These are phyloP conservation scores for Aspergillus funiculosus DNA, from an alignment of 495 filamentous ascomycete species.

Conservation along the genomic window DNA sequence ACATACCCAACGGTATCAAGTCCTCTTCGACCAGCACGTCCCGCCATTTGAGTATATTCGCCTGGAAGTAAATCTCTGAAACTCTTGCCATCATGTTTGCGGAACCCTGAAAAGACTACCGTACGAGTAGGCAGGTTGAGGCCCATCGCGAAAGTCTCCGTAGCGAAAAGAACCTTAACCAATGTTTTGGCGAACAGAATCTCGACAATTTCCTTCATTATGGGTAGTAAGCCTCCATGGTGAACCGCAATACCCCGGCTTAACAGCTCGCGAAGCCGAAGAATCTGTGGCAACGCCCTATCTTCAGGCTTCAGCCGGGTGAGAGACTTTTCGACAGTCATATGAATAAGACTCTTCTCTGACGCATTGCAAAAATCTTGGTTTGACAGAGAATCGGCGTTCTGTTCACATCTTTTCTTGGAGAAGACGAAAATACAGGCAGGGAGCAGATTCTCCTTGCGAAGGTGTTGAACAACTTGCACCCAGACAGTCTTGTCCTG, in stretches of 20 bases:
- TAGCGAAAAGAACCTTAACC: slow-evolving; percentile 95
- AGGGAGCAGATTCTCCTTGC: slow-evolving; percentile 78
- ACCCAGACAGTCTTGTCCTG: slow-evolving; percentile 99
- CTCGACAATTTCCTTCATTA: slow-evolving; percentile 97
- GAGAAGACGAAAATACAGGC: slow-evolving; percentile 98
- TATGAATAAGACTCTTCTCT: slow-evolving; percentile 94
- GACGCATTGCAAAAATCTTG: slow-evolving; percentile 86
- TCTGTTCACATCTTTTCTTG: slow-evolving; percentile 94
- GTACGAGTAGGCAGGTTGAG: slow-evolving; percentile 92
- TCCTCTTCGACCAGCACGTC: slow-evolving; percentile 86
- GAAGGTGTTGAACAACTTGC: slow-evolving; percentile 82
- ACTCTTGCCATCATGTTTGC: slow-evolving; percentile 86
- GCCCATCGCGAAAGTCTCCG: slow-evolving; percentile 98
- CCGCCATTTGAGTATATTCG: slow-evolving; percentile 98
- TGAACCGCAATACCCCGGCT: slow-evolving; percentile 90
- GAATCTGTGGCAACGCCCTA: slow-evolving; percentile 80
- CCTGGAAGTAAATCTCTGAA: slow-evolving; percentile 91
- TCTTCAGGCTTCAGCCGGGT: slow-evolving; percentile 91
- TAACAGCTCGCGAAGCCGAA: slow-evolving; percentile 77
- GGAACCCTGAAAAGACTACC: slow-evolving; percentile 94
- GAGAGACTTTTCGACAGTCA: slow-evolving; percentile 95
- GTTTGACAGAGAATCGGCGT: slow-evolving; percentile 89
- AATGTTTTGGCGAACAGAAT: slow-evolving; percentile 91
- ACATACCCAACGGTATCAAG: slow-evolving; percentile 89
- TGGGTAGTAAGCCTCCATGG: slow-evolving; percentile 89